Conservation (phyloP, 1,284 basidiomycete species). For the Rhodotorula glutinis region DNA sequence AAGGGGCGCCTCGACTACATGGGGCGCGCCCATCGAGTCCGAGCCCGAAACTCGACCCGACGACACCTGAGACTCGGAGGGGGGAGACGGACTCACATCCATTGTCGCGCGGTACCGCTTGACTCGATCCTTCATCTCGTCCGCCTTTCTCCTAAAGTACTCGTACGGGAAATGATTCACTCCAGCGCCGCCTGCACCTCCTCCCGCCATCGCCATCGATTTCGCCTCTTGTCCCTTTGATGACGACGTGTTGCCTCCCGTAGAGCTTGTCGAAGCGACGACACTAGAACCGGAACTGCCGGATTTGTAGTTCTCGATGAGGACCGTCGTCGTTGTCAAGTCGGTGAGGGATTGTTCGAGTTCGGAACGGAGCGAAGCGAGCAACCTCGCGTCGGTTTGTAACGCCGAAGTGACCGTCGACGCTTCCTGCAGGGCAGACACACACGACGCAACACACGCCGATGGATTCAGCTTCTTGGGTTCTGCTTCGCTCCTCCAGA, state of each 20-base stretch:
- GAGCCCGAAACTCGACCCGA: no score
- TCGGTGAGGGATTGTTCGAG: conserved; percentile 32
- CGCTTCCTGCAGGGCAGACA: conserved; percentile 27
- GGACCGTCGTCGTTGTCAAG: conserved; percentile 65
- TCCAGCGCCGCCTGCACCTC: conserved; percentile 67
- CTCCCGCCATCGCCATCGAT: conserved; percentile 48
- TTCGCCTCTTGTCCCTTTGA: no score
- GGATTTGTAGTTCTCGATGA: conserved; percentile 63
- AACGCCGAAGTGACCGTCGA: conserved; percentile 29
- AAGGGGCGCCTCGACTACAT: no score
- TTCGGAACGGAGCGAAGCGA: conserved; percentile 30
- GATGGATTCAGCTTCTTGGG: no score
- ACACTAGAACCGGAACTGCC: no score
- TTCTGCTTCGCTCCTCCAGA: no score
- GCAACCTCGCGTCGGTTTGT: conserved; percentile 20
- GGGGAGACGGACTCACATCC: conserved; percentile 63
- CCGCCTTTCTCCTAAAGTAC: conserved; percentile 69
- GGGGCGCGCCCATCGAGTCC: no score
- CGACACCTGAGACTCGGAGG: no score
- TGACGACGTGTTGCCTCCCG: no score
- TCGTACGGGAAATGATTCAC: conserved; percentile 80
- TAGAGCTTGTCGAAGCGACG: no score
- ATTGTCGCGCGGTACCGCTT: conserved; percentile 73
- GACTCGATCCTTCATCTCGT: conserved; percentile 66
- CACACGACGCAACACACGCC: no score